phyloP scores from a whole-genome alignment of 176 grass and related monocot species.

The Avena eriantha region DNA sequence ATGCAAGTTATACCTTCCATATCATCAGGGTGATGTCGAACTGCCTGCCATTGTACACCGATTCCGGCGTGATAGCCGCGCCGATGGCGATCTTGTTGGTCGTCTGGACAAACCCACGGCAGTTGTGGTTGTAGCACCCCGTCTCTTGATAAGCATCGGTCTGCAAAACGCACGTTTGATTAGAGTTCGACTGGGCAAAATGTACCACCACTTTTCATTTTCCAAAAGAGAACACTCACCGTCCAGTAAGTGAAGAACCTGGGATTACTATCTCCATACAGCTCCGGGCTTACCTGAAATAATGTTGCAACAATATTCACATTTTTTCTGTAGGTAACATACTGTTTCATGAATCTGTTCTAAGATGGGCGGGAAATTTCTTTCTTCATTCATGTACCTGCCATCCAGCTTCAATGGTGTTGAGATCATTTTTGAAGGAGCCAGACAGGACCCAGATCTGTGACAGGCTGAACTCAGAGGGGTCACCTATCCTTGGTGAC shows the following conservation, averaged over 20 bases:
- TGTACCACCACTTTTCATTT: no score
- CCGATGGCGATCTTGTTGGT: slow-evolving; percentile 85
- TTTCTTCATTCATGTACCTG: slow-evolving; percentile 53
- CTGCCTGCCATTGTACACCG: slow-evolving; percentile 67
- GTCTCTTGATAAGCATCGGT: slow-evolving; percentile 86
- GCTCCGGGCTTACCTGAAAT: slow-evolving; percentile 72
- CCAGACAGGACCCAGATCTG: slow-evolving; percentile 94
- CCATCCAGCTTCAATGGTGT: slow-evolving; percentile 96
- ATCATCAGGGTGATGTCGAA: slow-evolving; percentile 75
- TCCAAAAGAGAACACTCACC: slow-evolving; percentile 41
- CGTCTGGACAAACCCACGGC: slow-evolving; percentile 78
- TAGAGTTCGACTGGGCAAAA: no score
- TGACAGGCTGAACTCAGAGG: slow-evolving; percentile 86
- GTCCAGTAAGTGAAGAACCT: slow-evolving; percentile 98
- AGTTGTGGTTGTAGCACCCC: slow-evolving; percentile 91
- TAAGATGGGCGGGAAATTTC: not conserved
- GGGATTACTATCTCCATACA: slow-evolving; percentile 76
- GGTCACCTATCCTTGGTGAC: slow-evolving; percentile 68
- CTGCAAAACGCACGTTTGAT: slow-evolving; percentile 25
- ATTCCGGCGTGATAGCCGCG: slow-evolving; percentile 69
- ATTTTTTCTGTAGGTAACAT: not conserved
- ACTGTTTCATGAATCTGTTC: not conserved
- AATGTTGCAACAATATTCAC: not conserved
- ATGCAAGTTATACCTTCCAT: slow-evolving; percentile 68
- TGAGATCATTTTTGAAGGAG: slow-evolving; percentile 85